Evolutionary conservation across 805 yeast species (phyloP), one percentile per base, ranked within the genome.

Genomic region (Kregervanrija fluxuum): DNA sequence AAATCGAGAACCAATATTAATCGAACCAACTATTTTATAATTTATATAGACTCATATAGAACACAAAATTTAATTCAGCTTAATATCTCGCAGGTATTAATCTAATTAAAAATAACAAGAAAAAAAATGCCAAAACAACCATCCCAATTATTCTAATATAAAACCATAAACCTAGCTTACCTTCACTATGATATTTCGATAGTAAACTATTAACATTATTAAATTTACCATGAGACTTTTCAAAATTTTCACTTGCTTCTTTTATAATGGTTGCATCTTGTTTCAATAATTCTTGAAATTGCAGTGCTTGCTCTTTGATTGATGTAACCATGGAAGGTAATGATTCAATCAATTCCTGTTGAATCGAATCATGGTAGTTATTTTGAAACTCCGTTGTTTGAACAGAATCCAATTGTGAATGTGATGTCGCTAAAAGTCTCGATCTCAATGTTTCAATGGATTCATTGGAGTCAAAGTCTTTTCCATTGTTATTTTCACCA

Each of bases 31-130:
- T 16, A 8, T 33, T 8, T 10, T 51, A 33, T 44, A 37, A 35
- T 33, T 16, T 22, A 39, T 17, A 32, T 31, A 32, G 39, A 17
- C 34, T 10, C 37, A 8, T 38, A 38, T 41, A 41, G 38, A 28
- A 15, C 41, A 30, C 14, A 33, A 15, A 22, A 66, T 43, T 17
- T 30, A 17, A 5, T 22, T 22, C 22, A n/a, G 64, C 61, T 32
- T 66, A 65, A 41, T 67, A 75, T 5, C 65, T 72, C 8, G 61
- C 65, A 5, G 66, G 66, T 6, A 62, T 54, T 35, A 62, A 39
- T 38, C 66, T 51, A 13, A 62, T 57, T 14, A 62, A 45, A 8
- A 60, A 46, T 15, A 61, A 32, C 15, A 61, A 48, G 33, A 62
- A 49, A 12, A 56, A 17, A 46, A 62, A 62, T 1, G 59, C 43